Percentiles rank a stretch among this genome's conserved stretches.
phyloP scores from a whole-genome alignment of 78 protist genomes.

The Dictyostelium capitatum region DNA sequence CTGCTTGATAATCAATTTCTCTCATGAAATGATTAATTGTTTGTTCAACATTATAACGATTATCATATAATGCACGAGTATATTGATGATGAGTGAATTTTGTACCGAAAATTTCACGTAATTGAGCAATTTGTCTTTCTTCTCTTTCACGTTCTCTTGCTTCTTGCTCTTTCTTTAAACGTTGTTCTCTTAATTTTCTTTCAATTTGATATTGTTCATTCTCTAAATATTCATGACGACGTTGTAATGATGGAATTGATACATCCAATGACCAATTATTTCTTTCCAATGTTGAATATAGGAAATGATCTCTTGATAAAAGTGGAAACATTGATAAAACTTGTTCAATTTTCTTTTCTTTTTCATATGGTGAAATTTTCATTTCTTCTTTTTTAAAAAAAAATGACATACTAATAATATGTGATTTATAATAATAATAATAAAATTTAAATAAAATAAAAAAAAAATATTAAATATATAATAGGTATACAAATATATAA shows the following conservation, averaged over 20 bases:
- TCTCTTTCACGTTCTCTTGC: constrained; percentile 46
- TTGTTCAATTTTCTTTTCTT: constrained; percentile 35
- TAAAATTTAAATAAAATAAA: neutral
- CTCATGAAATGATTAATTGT: constrained; percentile 21
- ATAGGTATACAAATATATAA: neutral
- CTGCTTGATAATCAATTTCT: neutral
- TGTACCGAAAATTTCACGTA: constrained; percentile 49
- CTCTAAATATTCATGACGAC: constrained; percentile 43
- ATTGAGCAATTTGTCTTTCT: neutral
- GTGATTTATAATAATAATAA: neutral
- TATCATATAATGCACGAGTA: neutral
- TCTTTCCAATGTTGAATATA: constrained; percentile 52
- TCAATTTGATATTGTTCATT: constrained; percentile 42
- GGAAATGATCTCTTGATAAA: constrained; percentile 45
- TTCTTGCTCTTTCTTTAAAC: neutral
- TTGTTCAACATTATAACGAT: constrained; percentile 16
- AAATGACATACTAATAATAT: neutral
- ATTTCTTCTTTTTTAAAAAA: constrained; percentile 17
- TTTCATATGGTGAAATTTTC: constrained; percentile 41
- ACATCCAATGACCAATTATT: constrained; percentile 40
- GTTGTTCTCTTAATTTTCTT: neutral
- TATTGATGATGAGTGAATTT: constrained; percentile 15
- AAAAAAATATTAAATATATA: neutral
- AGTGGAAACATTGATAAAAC: constrained; percentile 58
- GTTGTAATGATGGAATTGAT: constrained; percentile 5